phyloP scores from a whole-genome alignment of 176 grass and related monocot genomes.

The Rhynchospora tenuis region DNA sequence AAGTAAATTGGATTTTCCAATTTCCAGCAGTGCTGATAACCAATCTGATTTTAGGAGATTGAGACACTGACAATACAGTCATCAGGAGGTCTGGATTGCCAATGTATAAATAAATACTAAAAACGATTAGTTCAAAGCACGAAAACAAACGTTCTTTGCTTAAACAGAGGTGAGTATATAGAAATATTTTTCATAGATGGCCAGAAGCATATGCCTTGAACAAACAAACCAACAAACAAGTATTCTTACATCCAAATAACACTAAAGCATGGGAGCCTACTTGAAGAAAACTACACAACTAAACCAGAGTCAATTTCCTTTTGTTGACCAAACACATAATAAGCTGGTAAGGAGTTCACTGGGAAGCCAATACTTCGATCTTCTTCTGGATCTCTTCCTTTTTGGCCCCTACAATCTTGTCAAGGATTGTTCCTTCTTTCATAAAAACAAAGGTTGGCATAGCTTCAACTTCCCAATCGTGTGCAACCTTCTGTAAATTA shows the following conservation, averaged over 20 bases:
- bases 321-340: neutral
- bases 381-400: constrained; percentile 34
- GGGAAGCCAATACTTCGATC: constrained; percentile 17
- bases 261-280: neutral
- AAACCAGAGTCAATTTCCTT: neutral
- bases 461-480: constrained; percentile 32
- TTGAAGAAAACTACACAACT: constrained; percentile 13
- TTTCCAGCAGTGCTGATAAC: neutral
- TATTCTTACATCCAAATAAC: neutral
- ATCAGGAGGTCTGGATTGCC: neutral
- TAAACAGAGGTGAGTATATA: neutral
- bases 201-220: neutral
- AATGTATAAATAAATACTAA: neutral
- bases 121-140: neutral
- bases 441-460: constrained; percentile 38
- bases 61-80: neutral
- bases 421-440: constrained; percentile 31
- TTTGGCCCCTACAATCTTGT: constrained; percentile 28
- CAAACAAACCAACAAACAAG: neutral
- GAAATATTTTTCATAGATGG: neutral
- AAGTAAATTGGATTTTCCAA: neutral
- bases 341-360: constrained; percentile 1
- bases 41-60: neutral
- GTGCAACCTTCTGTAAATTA: constrained; percentile 22
- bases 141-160: neutral